These are phyloP conservation scores for Myxozyma mucilagina DNA, from an alignment of 805 yeast genomes.

Conservation along the genomic window DNA sequence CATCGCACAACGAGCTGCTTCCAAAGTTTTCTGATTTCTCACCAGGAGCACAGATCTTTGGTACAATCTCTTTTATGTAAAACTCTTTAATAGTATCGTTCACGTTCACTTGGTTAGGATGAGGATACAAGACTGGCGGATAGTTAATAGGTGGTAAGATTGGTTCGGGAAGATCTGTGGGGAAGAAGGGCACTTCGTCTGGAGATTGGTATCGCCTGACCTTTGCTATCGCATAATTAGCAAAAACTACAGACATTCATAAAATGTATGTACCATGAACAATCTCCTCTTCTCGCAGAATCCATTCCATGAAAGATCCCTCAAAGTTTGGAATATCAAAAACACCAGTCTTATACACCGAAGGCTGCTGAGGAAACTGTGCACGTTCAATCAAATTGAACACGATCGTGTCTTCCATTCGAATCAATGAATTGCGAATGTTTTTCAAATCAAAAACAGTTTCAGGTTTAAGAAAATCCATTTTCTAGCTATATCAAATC, in stretches of 20 bases:
- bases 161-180: conserved; percentile 62
- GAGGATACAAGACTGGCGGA: conserved; percentile 75
- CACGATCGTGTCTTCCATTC: conserved; percentile 96
- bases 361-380: conserved; percentile 73
- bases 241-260: background rate
- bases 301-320: conserved; percentile 87
- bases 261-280: conserved; percentile 47
- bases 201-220: conserved; percentile 91
- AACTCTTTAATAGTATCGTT: conserved; percentile 65
- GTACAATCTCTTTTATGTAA: conserved; percentile 75
- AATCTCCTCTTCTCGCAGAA: conserved; percentile 70
- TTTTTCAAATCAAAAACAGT: conserved; percentile 61
- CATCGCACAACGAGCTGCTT: conserved; percentile 79
- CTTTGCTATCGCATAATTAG: conserved; percentile 48
- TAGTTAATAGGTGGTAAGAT: conserved; percentile 76
- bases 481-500: background rate
- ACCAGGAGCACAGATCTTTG: conserved; percentile 41
- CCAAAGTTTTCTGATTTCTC: conserved; percentile 88
- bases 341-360: conserved; percentile 64
- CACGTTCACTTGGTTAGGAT: conserved; percentile 72
- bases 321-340: conserved; percentile 62
- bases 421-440: conserved; percentile 78
- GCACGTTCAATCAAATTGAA: conserved; percentile 92
- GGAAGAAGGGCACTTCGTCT: conserved; percentile 89
- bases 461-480: conserved; percentile 29